Evolutionary conservation across 2,329 filamentous ascomycete genomes (phyloP).

Genomic region (Monosporascus sp.): DNA sequence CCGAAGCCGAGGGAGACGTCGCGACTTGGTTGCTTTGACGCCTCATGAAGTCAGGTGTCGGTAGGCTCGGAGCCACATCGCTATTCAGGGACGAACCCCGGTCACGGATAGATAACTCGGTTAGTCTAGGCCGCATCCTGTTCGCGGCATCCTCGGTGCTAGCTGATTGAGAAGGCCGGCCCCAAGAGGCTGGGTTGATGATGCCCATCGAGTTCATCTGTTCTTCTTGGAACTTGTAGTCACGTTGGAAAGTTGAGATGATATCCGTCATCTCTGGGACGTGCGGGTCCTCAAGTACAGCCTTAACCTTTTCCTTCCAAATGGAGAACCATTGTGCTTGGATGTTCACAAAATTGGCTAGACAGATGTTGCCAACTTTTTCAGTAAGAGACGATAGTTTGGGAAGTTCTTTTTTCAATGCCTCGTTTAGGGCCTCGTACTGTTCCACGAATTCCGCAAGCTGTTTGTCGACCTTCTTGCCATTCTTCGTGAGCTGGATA

Average conservation of each 20-base stretch:
- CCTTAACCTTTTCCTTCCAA: conserved; percentile 77
- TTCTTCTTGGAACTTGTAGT: conserved; percentile 72
- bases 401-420: conserved; percentile 86
- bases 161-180: conserved; percentile 52
- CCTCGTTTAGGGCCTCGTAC: conserved; percentile 86
- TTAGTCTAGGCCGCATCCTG: conserved; percentile 43
- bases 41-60: conserved; percentile 60
- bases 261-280: conserved; percentile 68
- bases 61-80: conserved; percentile 57
- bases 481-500: conserved; percentile 68
- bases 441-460: conserved; percentile 79
- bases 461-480: conserved; percentile 84
- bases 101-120: conserved; percentile 44
- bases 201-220: conserved; percentile 67
- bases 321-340: conserved; percentile 78
- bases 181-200: conserved; percentile 67
- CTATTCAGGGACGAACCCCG: conserved; percentile 58
- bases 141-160: conserved; percentile 46
- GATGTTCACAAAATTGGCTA: conserved; percentile 78
- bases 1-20: conserved; percentile 48
- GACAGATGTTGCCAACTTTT: conserved; percentile 74
- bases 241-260: conserved; percentile 68
- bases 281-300: conserved; percentile 62
- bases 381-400: conserved; percentile 77
- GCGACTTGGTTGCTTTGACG: conserved; percentile 63